phyloP scores from a whole-genome alignment of 2,329 filamentous ascomycete genomes.

The Mariannaea elegans region DNA sequence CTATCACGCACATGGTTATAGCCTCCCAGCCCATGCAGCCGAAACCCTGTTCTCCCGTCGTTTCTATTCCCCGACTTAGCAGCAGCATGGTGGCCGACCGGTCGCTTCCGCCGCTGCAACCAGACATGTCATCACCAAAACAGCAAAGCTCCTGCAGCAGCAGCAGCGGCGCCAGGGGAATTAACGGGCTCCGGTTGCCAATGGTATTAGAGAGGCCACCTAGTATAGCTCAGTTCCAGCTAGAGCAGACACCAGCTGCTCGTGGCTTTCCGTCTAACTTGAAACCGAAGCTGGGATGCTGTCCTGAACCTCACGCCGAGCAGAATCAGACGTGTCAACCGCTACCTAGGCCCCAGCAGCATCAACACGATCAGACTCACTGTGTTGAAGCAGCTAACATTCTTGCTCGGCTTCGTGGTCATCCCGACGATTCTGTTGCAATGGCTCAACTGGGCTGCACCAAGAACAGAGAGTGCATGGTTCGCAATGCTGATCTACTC shows the following conservation, averaged over 20 bases:
- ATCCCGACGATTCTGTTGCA: constrained; percentile 38
- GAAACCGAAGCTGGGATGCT: background rate
- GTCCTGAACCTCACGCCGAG: background rate
- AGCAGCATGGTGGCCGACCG: background rate
- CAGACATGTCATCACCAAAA: background rate
- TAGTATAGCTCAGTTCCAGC: background rate
- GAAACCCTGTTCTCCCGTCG: background rate
- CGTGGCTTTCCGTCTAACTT: background rate
- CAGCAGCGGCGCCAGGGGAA: background rate
- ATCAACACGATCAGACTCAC: constrained; percentile 30
- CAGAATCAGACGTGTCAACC: background rate
- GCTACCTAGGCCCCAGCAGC: background rate
- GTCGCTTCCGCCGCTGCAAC: background rate
- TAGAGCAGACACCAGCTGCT: background rate
- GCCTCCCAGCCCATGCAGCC: constrained; percentile 3
- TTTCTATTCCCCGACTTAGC: constrained; percentile 13
- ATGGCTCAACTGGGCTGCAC: constrained; percentile 43
- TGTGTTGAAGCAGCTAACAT: constrained; percentile 43
- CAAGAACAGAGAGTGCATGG: constrained; percentile 39
- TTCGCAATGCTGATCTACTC: constrained; percentile 47
- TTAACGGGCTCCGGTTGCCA: background rate
- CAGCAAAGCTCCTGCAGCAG: background rate
- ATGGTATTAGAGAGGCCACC: constrained; percentile 10
- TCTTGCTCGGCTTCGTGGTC: constrained; percentile 51
- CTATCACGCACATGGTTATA: background rate